Base-by-base conservation (phyloP, 306 rosid genomes). In the Arachis hypogaea region DNA sequence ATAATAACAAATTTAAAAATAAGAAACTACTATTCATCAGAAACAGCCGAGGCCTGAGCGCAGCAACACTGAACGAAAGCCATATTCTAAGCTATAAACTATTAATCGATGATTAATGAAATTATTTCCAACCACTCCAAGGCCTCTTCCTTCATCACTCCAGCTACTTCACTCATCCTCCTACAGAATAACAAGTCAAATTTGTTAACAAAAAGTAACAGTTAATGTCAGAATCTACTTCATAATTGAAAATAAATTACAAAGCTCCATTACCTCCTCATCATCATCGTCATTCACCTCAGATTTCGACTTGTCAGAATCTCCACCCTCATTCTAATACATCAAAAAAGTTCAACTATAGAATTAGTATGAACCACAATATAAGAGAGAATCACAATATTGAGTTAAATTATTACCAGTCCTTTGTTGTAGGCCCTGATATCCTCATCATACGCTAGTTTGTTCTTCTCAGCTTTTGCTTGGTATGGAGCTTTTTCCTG, bases 261-360 rank as follows among this genome's bases (percentile, higher is more conserved):
- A 40, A 36, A 0, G 18, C 7, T 61, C 79, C 16, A 80, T 88
- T 12, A 49, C 22, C 58, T 52, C 58, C 2, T 86, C 96, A 0
- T 86, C 97, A 0, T 91, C 94, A 0, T 89, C 91, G 0, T 92
- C 96, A 28, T 92, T 78, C 75, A 92, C 92, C 63, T 92, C 96
- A 0, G 96, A 89, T 77, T 84, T 89, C 11, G 97, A 92, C 80
- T 86, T 92, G 63, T 92, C 97, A 0, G 97, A 92, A 60, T 92
- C 93, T 50, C 84, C 97, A 14, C 88, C 93, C 9, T 83, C 93
- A 44, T 85, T 85, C 97, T 92, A 33, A 61, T 18, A 7, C 6
- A 67, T 7, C 14, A 54, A 50, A 64, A 64, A 46, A 14, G 4
- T n/a, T 7, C 59, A 72, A 3, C 16, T 6, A 52, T 22, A 52